These are phyloP conservation scores for Blepharisma japonicum DNA, from an alignment of 73 alveolate genomes.

Conservation along the genomic window DNA sequence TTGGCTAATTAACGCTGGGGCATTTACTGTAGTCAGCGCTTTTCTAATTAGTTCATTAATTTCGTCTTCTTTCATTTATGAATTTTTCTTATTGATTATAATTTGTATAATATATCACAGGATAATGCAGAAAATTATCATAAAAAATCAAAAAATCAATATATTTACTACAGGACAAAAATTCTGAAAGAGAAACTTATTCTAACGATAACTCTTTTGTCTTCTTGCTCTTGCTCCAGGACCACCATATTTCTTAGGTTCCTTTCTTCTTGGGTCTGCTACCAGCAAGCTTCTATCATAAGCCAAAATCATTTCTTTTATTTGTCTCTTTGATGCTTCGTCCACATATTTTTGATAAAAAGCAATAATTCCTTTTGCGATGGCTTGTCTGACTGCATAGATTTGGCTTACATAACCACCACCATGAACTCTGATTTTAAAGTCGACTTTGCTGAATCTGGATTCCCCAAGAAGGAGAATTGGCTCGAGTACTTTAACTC, in stretches of 20 bases:
- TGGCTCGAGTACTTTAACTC: conserved; percentile 83
- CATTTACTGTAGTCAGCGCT: too few species aligned
- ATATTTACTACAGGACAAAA: too few species aligned
- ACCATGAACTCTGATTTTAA: conserved; percentile 83
- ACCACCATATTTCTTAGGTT: conserved; percentile 93
- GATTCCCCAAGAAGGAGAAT: conserved; percentile 79
- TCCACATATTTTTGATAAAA: conserved; percentile 79
- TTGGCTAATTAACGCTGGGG: too few species aligned
- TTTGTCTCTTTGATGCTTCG: conserved; percentile 79
- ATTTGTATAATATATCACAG: too few species aligned
- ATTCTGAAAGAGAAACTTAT: not conserved
- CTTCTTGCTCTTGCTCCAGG: conserved; percentile 91
- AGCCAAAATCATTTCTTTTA: conserved; percentile 69
- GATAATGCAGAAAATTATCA: too few species aligned
- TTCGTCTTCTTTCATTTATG: too few species aligned
- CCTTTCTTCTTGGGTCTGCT: conserved; percentile 88
- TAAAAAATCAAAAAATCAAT: too few species aligned
- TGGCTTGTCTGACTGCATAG: conserved; percentile 89
- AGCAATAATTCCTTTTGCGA: conserved; percentile 83
- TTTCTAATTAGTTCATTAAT: too few species aligned
- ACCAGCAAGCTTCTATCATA: conserved; percentile 84
- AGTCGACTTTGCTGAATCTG: conserved; percentile 67
- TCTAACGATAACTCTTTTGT: conserved; percentile 79
- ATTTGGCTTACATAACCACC: conserved; percentile 85
- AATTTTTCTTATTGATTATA: too few species aligned